A percentile compares a stretch with the other conserved stretches of the same genome.
Conservation (phyloP, 169 alveolate genomes). For the Babesia ovis region DNA sequence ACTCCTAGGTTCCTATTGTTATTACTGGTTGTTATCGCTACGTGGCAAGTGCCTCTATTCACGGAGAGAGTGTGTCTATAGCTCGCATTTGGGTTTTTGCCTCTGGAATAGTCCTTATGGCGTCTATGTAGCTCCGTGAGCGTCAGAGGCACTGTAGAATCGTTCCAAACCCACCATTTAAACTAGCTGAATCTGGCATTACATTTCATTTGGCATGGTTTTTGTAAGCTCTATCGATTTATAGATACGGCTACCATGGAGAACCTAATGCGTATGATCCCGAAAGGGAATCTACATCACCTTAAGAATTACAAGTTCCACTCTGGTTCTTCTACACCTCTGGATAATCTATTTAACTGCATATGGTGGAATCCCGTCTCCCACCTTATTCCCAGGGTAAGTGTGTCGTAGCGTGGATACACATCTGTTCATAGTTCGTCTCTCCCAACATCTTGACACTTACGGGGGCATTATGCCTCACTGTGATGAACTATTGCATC, state of each 20-base stretch:
- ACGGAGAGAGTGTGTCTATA: no score
- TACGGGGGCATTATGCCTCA: conserved; percentile 35
- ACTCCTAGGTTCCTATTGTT: no score
- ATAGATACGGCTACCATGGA: conserved; percentile 20
- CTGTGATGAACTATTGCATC: conserved; percentile 33
- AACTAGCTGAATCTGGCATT: no score
- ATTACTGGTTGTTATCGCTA: no score
- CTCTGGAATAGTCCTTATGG: no score
- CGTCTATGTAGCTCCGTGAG: no score
- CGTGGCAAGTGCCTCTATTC: no score
- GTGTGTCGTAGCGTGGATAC: background rate
- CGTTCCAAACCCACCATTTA: no score
- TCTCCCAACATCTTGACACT: conserved; percentile 52
- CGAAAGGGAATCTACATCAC: conserved; percentile 39
- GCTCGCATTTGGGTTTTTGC: no score
- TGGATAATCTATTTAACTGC: conserved; percentile 29
- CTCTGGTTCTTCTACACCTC: conserved; percentile 9
- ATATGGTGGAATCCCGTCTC: conserved; percentile 55
- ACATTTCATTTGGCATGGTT: no score
- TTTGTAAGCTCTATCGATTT: no score
- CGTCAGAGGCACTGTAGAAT: no score
- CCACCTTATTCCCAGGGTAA: conserved; percentile 40
- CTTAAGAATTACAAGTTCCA: conserved; percentile 51
- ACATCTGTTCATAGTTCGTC: conserved; percentile 22
- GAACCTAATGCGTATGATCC: conserved; percentile 34